Base-by-base conservation (phyloP, 345 rosid genomes). In the Populus nigra region DNA sequence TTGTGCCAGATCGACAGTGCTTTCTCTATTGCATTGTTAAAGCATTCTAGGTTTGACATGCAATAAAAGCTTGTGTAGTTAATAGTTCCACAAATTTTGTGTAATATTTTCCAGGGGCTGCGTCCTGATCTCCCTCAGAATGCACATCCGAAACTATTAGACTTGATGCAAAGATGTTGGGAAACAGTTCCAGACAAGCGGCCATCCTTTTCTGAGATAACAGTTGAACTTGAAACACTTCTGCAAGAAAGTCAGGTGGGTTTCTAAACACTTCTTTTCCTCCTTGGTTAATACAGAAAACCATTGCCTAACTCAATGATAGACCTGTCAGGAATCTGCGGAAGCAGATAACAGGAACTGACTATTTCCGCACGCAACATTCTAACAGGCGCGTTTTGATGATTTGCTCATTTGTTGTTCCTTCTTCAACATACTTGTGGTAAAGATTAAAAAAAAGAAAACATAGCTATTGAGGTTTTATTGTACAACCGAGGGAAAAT, bases 91-190 rank as follows among this genome's bases (percentile, higher is more conserved):
- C 29, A n/a, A 1, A n/a, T n/a, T 59, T 59, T 23, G 11, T 29
- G 11, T 59, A n/a, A 49, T 25, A 23, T 71, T 57, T 43, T 80
- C 55, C 84, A 92, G 97, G 94, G 97, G 43, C 79, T 89, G 72
- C 91, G 92, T 16, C 97, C 94, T 2, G 90, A 88, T 43, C 84
- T 89, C 69, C 97, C 92, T 4, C 73, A 83, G 72, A 61, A 77
- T 71, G 85, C 85, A 16, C 89, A 90, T 53, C 92, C 97, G 15
- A 81, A 82, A 76, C 82, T 92, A 31, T 31, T 81, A 13, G 85
- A 83, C 35, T 69, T 90, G 86, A 92, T 92, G 92, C 88, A 85
- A 82, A 86, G 88, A 84, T 92, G 97, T 77, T 92, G 97, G 94
- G 92, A 89, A 65, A 82, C 86, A 25, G 85, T 53, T 75, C 91